Percentiles rank a stretch among this genome's conserved stretches.
Evolutionary conservation across 202 grass and related monocot species (phyloP).

Genomic region (Musa balbisiana): DNA sequence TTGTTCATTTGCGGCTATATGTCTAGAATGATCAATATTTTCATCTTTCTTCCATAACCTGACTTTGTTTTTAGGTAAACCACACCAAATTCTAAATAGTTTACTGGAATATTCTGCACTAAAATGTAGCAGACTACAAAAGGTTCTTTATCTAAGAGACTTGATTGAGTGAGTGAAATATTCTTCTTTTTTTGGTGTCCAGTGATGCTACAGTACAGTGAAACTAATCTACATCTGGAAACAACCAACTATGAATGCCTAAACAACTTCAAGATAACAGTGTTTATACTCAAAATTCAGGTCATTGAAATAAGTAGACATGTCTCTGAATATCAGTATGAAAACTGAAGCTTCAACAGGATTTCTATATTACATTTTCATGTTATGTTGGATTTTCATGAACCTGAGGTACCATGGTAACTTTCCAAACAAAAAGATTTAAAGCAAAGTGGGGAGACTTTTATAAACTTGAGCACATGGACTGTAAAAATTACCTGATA

Average conservation of each 20-base stretch:
- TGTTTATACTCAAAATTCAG: too few species aligned
- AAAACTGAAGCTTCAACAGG: neutral
- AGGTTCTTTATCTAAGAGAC: neutral
- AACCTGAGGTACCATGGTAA: too few species aligned
- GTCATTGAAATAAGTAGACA: neutral
- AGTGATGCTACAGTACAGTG: neutral
- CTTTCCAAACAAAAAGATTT: neutral
- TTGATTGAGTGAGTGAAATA: neutral
- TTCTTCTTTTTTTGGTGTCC: neutral
- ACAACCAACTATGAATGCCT: neutral
- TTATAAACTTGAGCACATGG: neutral
- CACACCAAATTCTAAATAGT: neutral
- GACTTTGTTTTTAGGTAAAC: neutral
- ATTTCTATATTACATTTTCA: neutral
- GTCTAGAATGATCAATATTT: neutral
- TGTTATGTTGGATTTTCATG: neutral
- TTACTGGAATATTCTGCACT: neutral
- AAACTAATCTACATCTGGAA: neutral
- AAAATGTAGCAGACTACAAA: neutral
- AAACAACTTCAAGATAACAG: neutral
- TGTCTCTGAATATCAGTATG: neutral
- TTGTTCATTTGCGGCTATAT: neutral
- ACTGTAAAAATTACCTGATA: slow-evolving; percentile 52
- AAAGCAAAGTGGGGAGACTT: neutral
- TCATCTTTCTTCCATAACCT: neutral